Evolutionary conservation across 1,139 yeast genomes (phyloP).

Genomic region (Lodderomyces jiufengensis): DNA sequence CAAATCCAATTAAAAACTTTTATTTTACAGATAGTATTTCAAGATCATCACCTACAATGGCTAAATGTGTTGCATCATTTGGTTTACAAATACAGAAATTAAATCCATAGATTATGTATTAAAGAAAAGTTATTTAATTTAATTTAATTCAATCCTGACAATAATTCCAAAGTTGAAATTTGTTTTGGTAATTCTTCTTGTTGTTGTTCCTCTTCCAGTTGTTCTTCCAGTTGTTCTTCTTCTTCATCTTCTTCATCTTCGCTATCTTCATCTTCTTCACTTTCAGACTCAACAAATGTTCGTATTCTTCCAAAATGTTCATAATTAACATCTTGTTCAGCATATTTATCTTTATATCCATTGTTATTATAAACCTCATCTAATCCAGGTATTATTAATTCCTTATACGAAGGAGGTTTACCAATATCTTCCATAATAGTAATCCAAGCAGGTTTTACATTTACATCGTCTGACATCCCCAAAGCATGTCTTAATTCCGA

Average conservation of each 20-base stretch:
- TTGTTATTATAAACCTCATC: conserved; percentile 38
- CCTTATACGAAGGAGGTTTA: conserved; percentile 80
- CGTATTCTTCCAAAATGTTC: conserved; percentile 44
- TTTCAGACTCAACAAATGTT: conserved; percentile 32
- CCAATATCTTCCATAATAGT: conserved; percentile 68
- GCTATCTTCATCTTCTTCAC: conserved; percentile 29
- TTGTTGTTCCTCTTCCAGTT: conserved; percentile 18
- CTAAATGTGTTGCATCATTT: conserved; percentile 68
- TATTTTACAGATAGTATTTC: conserved; percentile 88
- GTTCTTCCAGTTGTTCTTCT: conserved; percentile 18
- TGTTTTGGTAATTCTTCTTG: conserved; percentile 10
- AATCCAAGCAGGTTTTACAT: conserved; percentile 79
- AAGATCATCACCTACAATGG: conserved; percentile 88
- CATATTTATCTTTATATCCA: conserved; percentile 28
- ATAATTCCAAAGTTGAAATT: conserved; percentile 2
- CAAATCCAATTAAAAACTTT: conserved; percentile 75
- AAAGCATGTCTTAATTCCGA: conserved; percentile 59
- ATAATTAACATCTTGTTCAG: conserved; percentile 12
- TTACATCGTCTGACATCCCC: conserved; percentile 52
- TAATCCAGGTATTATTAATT: conserved; percentile 56
- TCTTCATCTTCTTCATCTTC: conserved; percentile 20
- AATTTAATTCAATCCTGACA: neutral
- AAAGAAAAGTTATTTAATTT: neutral
- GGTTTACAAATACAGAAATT: conserved; percentile 64
- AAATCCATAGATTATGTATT: no score